Percentiles rank a stretch among this genome's conserved stretches.
Evolutionary conservation across 2,329 filamentous ascomycete genomes (phyloP).

Genomic region (Sclerotinia glacialis): DNA sequence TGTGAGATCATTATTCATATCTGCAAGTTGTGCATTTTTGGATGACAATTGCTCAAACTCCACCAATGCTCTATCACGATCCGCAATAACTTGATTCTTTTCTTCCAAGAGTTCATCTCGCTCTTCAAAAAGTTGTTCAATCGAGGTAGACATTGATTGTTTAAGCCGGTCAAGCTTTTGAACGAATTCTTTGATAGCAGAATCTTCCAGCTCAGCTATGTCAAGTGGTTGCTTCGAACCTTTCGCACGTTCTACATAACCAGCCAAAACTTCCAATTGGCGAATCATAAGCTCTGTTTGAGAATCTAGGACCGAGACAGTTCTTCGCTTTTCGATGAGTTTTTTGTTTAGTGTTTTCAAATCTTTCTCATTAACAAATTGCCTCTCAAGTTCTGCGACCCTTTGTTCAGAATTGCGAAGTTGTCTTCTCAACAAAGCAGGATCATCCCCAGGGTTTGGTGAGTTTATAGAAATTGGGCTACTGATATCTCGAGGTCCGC

Average conservation of each 20-base stretch:
- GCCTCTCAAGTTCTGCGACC: slow-evolving; percentile 82
- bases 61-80: slow-evolving; percentile 88
- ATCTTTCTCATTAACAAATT: slow-evolving; percentile 59
- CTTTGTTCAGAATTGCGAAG: slow-evolving; percentile 77
- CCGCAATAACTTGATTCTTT: slow-evolving; percentile 74
- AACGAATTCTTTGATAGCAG: slow-evolving; percentile 87
- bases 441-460: slow-evolving; percentile 58
- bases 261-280: slow-evolving; percentile 84
- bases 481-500: slow-evolving; percentile 59
- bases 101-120: slow-evolving; percentile 82
- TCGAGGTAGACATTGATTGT: slow-evolving; percentile 53
- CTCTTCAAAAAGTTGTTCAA: slow-evolving; percentile 64
- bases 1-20: slow-evolving; percentile 93
- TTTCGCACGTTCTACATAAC: slow-evolving; percentile 84
- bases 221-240: slow-evolving; percentile 78
- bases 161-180: slow-evolving; percentile 66
- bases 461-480: slow-evolving; percentile 66
- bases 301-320: slow-evolving; percentile 89
- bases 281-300: slow-evolving; percentile 94
- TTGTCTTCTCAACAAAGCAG: slow-evolving; percentile 68
- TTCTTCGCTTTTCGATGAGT: slow-evolving; percentile 88
- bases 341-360: slow-evolving; percentile 72
- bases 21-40: slow-evolving; percentile 90
- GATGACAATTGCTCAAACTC: slow-evolving; percentile 94
- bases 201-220: slow-evolving; percentile 77